Conservation (phyloP, 345 rosid species). For the Acer saccharum region DNA sequence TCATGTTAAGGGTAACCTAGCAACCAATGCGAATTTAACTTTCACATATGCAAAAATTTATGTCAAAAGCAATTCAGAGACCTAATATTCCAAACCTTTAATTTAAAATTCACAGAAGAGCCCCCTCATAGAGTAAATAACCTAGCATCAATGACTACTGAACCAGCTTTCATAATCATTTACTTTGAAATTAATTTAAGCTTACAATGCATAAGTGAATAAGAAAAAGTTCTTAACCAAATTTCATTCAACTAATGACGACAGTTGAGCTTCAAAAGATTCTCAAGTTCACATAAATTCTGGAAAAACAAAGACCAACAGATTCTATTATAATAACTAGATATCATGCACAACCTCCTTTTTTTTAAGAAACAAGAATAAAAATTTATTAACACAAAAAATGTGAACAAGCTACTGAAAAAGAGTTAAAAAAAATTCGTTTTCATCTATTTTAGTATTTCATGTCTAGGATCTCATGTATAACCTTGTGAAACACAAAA, state of each 20-base stretch:
- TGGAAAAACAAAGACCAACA: not conserved
- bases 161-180: not conserved
- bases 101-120: too few species aligned
- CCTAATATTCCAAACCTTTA: not conserved
- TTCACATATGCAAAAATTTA: not conserved
- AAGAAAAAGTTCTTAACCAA: not conserved
- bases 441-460: too few species aligned
- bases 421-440: too few species aligned
- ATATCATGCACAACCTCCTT: not conserved
- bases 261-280: too few species aligned
- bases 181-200: not conserved
- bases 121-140: too few species aligned
- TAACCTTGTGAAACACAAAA: not conserved
- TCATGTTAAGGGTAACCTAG: constrained; percentile 10
- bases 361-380: too few species aligned
- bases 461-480: too few species aligned
- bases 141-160: not conserved
- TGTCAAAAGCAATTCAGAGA: not conserved
- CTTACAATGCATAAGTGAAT: not conserved
- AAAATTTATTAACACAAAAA: too few species aligned
- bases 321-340: not conserved
- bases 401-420: too few species aligned
- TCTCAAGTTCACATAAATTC: not conserved
- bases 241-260: not conserved
- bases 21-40: not conserved